These are phyloP conservation scores for Nyssa sinensis DNA, from an alignment of 148 eudicot species.

Conservation along the genomic window DNA sequence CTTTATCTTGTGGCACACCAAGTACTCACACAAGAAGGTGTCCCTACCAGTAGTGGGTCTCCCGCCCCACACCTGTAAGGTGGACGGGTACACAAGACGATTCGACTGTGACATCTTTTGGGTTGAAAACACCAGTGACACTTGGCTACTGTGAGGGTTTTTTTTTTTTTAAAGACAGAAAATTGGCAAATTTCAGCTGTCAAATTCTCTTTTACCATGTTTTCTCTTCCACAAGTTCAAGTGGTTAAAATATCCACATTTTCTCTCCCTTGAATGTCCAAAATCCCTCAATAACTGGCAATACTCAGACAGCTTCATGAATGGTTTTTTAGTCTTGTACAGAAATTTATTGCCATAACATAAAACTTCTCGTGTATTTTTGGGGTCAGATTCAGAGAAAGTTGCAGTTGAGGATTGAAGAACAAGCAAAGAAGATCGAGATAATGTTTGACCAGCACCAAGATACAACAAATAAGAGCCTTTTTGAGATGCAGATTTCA, in stretches of 20 bases:
- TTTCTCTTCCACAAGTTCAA: too few species aligned
- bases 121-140: too few species aligned
- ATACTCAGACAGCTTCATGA: background rate
- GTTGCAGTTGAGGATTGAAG: slow-evolving; percentile 81
- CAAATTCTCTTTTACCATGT: background rate
- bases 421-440: slow-evolving; percentile 77
- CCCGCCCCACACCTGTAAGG: too few species aligned
- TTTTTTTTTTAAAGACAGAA: too few species aligned
- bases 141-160: too few species aligned
- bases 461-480: slow-evolving; percentile 32
- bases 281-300: too few species aligned
- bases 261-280: too few species aligned
- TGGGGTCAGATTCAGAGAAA: slow-evolving; percentile 59
- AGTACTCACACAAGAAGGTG: too few species aligned
- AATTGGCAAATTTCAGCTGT: background rate
- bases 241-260: background rate
- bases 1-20: too few species aligned
- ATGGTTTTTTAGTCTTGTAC: background rate
- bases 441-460: slow-evolving; percentile 78
- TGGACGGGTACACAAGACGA: too few species aligned
- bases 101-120: too few species aligned
- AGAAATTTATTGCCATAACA: background rate
- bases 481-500: slow-evolving; percentile 29
- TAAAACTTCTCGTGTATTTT: background rate
- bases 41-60: too few species aligned